Evolutionary conservation across 1,284 basidiomycete genomes (phyloP), one percentile per base, ranked within the genome.

Genomic region (Ustilago loliicola): DNA sequence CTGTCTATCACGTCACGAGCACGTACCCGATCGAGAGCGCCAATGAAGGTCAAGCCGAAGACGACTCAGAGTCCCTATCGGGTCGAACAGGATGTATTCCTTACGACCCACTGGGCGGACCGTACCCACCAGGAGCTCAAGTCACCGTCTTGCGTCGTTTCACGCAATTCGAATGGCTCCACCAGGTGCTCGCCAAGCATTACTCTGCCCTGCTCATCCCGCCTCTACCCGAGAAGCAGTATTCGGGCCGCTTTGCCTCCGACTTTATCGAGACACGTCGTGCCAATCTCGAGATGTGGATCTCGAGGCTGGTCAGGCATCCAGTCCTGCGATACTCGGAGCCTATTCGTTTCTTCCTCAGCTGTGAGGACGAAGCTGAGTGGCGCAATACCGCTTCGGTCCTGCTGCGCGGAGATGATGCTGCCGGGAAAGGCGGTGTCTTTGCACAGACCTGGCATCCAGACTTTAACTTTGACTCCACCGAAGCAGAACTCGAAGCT

Each of bases 401-500:
- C 0, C 48, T 72, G 3, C 58, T 72, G 30, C 61, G 66, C 30
- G 32, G 68, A 10, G 60, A 61, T 21, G 30, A 21, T 11, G 53
- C 32, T 17, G 30, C n/a, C 0, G 21, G 15, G 10, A 62, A 66
- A 25, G 61, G 68, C 8, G 68, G 65, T 27, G 94, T 95, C 83
- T 94, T 93, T 81, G 91, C 92, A 0, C 90, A 90, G 29, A 91
- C 94, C 0, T 94, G 91, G 80, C 93, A 95, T 82, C 94, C 93
- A 1, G 91, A 90, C 0, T 95, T 93, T 87, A 94, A 94, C 83
- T 83, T 95, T 45, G 93, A 95, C 42, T 48, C 72, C 15, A 56
- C 32, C 15, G 81, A 78, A 19, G 70, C 83, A 8, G 77, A 61
- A 0, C 32, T 69, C 1, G 74, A 80, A 29, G 77, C 69, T 10